Evolutionary conservation across 805 yeast species (phyloP).

Genomic region (Metschnikowia lochheadii): DNA sequence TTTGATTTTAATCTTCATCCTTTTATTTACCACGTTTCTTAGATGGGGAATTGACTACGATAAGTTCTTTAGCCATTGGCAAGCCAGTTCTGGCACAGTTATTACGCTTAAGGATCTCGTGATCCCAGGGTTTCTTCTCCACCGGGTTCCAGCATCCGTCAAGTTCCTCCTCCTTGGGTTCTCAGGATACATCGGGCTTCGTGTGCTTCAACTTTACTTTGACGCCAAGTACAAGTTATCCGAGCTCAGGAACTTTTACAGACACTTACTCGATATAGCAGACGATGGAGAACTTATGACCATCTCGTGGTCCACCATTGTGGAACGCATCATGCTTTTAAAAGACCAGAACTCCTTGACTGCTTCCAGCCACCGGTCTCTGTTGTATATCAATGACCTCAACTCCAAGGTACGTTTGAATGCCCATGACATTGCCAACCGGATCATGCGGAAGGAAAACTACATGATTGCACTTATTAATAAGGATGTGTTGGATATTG

Average conservation of each 20-base stretch:
- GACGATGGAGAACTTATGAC: slow-evolving; percentile 83
- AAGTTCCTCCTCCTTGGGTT: slow-evolving; percentile 65
- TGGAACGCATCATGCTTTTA: slow-evolving; percentile 65
- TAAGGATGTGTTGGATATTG: slow-evolving; percentile 65
- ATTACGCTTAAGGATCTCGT: slow-evolving; percentile 33
- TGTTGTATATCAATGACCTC: slow-evolving; percentile 44
- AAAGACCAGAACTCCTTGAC: slow-evolving; percentile 77
- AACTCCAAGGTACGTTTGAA: slow-evolving; percentile 72
- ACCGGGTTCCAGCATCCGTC: slow-evolving; percentile 39
- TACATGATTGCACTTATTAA: slow-evolving; percentile 87
- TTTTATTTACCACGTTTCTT: slow-evolving; percentile 72
- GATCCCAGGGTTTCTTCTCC: slow-evolving; percentile 43
- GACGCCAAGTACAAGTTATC: slow-evolving; percentile 59
- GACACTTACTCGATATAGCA: slow-evolving; percentile 61
- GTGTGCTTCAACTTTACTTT: slow-evolving; percentile 51
- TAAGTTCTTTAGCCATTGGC: slow-evolving; percentile 25
- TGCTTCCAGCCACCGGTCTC: slow-evolving; percentile 29
- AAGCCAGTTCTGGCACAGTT: slow-evolving; percentile 17
- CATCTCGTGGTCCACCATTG: slow-evolving; percentile 86
- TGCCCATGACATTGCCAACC: slow-evolving; percentile 91
- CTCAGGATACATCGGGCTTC: slow-evolving; percentile 46
- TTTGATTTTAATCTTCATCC: slow-evolving; percentile 71
- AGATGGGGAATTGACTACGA: slow-evolving; percentile 74
- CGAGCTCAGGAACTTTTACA: slow-evolving; percentile 76
- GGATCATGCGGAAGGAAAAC: slow-evolving; percentile 94